Percentiles rank a stretch among this genome's conserved stretches.
Conservation (phyloP, 2,329 filamentous ascomycete species). For the Plenodomus tracheiphilus region DNA sequence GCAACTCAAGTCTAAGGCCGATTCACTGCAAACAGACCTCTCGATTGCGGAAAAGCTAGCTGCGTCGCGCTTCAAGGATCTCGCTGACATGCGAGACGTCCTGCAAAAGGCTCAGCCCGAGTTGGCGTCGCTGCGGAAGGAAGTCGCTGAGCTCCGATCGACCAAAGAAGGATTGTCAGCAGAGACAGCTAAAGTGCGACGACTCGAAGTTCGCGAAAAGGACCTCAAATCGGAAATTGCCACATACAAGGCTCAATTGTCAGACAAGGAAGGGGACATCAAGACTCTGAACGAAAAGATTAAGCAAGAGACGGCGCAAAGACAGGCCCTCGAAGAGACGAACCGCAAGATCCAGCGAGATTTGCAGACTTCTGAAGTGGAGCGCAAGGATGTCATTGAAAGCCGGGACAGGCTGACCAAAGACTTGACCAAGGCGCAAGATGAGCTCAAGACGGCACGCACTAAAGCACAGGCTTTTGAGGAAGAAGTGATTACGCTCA, state of each 20-base stretch:
- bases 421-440: slow-evolving; percentile 72
- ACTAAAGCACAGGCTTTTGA: slow-evolving; percentile 73
- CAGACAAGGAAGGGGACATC: slow-evolving; percentile 78
- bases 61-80: slow-evolving; percentile 83
- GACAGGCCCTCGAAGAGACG: slow-evolving; percentile 77
- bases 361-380: slow-evolving; percentile 74
- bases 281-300: slow-evolving; percentile 78
- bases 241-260: slow-evolving; percentile 68
- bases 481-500: slow-evolving; percentile 69
- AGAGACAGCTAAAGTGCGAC: slow-evolving; percentile 66
- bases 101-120: slow-evolving; percentile 87
- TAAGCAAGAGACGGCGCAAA: slow-evolving; percentile 70
- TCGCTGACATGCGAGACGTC: slow-evolving; percentile 77
- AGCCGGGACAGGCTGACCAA: slow-evolving; percentile 70
- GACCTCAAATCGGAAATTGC: slow-evolving; percentile 77
- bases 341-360: slow-evolving; percentile 75
- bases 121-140: slow-evolving; percentile 74
- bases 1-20: slow-evolving; percentile 70
- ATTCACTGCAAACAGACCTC: slow-evolving; percentile 77
- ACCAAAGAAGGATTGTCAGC: slow-evolving; percentile 73
- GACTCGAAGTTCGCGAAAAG: slow-evolving; percentile 80
- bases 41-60: slow-evolving; percentile 85
- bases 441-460: slow-evolving; percentile 64
- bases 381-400: slow-evolving; percentile 77
- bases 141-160: slow-evolving; percentile 73